phyloP scores from a whole-genome alignment of 176 grass and related monocot genomes.

The Stipa capillata region DNA sequence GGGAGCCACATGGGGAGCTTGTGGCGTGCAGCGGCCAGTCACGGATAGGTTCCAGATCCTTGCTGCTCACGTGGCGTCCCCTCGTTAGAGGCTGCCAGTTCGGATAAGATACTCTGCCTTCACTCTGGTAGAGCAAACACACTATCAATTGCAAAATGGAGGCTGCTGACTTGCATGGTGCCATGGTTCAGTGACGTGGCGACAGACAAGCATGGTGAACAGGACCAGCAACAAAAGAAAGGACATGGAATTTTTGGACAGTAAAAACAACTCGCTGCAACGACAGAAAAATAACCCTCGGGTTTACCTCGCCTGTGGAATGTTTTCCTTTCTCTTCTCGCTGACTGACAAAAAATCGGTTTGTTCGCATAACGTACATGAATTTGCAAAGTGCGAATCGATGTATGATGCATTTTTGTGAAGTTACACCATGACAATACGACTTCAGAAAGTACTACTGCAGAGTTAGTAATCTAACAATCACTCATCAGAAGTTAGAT shows the following conservation, averaged over 20 bases:
- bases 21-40: slow-evolving; percentile 40
- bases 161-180: too few species aligned
- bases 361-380: neutral
- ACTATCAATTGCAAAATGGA: neutral
- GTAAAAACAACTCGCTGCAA: neutral
- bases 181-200: neutral
- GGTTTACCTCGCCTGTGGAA: neutral
- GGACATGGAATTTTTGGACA: neutral
- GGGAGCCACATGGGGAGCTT: slow-evolving; percentile 49
- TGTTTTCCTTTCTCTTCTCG: neutral
- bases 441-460: neutral
- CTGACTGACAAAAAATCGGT: neutral
- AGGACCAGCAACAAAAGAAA: neutral
- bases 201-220: neutral
- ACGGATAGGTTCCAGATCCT: slow-evolving; percentile 63
- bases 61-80: slow-evolving; percentile 46
- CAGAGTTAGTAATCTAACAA: neutral
- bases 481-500: neutral
- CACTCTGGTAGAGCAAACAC: neutral
- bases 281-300: neutral
- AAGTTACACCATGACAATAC: neutral
- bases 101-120: slow-evolving; percentile 49
- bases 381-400: neutral
- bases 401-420: neutral
- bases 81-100: slow-evolving; percentile 44